Evolutionary conservation across 371 early-diverging fungal genomes (phyloP).

Genomic region (Mortierella sp.): DNA sequence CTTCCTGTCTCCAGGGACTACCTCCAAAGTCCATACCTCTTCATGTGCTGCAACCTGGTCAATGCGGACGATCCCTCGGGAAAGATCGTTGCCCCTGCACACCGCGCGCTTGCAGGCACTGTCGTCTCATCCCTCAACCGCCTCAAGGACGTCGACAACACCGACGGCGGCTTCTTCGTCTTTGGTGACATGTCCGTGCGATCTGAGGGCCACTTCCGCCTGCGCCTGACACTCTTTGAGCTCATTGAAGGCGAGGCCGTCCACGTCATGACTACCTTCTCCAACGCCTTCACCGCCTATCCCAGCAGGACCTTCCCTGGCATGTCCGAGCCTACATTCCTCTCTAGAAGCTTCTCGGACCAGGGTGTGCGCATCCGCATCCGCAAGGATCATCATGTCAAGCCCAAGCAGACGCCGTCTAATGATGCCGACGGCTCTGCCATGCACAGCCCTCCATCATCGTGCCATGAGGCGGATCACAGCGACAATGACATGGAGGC

Average conservation of each 20-base stretch:
- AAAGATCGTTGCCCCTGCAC: conserved; percentile 51
- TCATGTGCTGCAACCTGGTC: conserved; percentile 73
- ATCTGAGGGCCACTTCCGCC: conserved; percentile 88
- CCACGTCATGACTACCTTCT: conserved; percentile 82
- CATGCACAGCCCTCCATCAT: conserved; percentile 43
- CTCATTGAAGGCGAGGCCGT: conserved; percentile 83
- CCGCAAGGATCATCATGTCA: conserved; percentile 68
- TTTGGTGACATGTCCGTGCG: conserved; percentile 95
- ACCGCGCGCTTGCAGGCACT: conserved; percentile 72
- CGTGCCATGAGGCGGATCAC: conserved; percentile 38
- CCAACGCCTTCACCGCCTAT: conserved; percentile 85
- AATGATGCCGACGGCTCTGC: conserved; percentile 7
- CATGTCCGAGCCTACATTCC: conserved; percentile 89
- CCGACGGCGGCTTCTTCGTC: conserved; percentile 96
- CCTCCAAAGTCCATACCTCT: conserved; percentile 88
- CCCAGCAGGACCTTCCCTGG: conserved; percentile 96
- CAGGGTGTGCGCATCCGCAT: conserved; percentile 96
- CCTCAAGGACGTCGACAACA: conserved; percentile 84
- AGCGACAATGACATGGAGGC: conserved; percentile 28
- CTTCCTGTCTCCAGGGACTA: conserved; percentile 61
- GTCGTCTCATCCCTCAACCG: conserved; percentile 92
- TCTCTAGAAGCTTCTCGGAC: conserved; percentile 92
- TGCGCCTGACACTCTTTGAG: conserved; percentile 92
- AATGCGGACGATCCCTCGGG: conserved; percentile 37
- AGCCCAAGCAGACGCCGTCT: conserved; percentile 33